These are phyloP conservation scores for Edaphochlamys debaryana DNA, from an alignment of 139 green algal species.

Conservation along the genomic window DNA sequence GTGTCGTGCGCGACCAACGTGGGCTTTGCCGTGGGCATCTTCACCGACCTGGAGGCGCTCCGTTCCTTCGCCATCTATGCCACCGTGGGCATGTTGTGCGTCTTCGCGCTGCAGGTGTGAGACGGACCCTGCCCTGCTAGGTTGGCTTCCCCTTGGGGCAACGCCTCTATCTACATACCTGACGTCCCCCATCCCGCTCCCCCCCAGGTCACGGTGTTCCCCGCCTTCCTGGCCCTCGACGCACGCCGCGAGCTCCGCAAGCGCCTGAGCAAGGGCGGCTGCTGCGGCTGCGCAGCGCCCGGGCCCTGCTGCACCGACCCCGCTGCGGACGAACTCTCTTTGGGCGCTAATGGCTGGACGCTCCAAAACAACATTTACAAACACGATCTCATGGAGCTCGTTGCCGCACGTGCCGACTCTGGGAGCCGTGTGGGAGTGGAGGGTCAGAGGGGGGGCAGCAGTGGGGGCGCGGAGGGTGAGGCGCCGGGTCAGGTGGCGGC, in stretches of 20 bases:
- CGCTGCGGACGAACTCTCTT: neutral
- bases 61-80: slow-evolving; percentile 62
- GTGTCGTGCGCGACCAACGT: slow-evolving; percentile 65
- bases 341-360: neutral
- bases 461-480: too few species aligned
- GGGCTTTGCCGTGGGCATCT: slow-evolving; percentile 64
- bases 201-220: slow-evolving; percentile 55
- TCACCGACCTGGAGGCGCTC: slow-evolving; percentile 63
- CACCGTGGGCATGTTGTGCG: slow-evolving; percentile 56
- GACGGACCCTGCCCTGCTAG: neutral
- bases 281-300: slow-evolving; percentile 20
- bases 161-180: neutral
- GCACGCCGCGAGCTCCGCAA: slow-evolving; percentile 39
- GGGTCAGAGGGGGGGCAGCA: too few species aligned
- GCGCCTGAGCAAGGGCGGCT: slow-evolving; percentile 18
- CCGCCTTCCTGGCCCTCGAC: slow-evolving; percentile 56
- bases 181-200: too few species aligned
- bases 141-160: too few species aligned
- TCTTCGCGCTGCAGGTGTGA: slow-evolving; percentile 56
- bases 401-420: too few species aligned
- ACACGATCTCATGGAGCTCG: too few species aligned
- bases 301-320: neutral
- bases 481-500: too few species aligned
- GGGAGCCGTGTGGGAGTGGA: too few species aligned
- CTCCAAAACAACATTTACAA: neutral